A percentile compares a stretch with the other conserved stretches of the same genome.
These are phyloP conservation scores for Russula ochroleuca DNA, from an alignment of 768 basidiomycete genomes.

Conservation along the genomic window DNA sequence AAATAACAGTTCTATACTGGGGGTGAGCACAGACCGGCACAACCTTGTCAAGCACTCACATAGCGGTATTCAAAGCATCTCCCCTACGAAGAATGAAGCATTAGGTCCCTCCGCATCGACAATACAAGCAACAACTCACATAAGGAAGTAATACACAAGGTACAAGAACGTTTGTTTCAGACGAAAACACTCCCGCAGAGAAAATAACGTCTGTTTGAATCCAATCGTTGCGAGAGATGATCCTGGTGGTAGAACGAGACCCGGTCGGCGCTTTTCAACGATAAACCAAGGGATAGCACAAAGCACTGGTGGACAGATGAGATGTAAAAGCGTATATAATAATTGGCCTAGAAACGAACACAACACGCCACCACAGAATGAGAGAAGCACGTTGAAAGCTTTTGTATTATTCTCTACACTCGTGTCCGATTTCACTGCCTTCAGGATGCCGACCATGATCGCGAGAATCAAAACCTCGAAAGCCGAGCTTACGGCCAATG, in stretches of 20 bases:
- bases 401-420: conserved; percentile 70
- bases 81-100: conserved; percentile 44
- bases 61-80: conserved; percentile 69
- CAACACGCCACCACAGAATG: conserved; percentile 76
- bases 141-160: conserved; percentile 70
- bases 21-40: conserved; percentile 12
- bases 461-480: conserved; percentile 69
- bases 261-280: conserved; percentile 61
- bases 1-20: conserved; percentile 56
- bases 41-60: conserved; percentile 42
- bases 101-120: neutral
- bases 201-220: conserved; percentile 60
- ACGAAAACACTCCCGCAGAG: conserved; percentile 58
- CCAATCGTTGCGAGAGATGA: conserved; percentile 58
- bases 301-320: conserved; percentile 40
- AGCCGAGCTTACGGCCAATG: conserved; percentile 62
- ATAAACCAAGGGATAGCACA: conserved; percentile 74
- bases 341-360: conserved; percentile 38
- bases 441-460: conserved; percentile 71
- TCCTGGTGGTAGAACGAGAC: conserved; percentile 53
- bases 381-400: conserved; percentile 71
- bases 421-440: conserved; percentile 55
- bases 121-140: conserved; percentile 42
- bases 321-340: neutral
- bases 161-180: conserved; percentile 73